phyloP scores from a whole-genome alignment of 2,329 filamentous ascomycete species.

The Neodidymelliopsis sp. region DNA sequence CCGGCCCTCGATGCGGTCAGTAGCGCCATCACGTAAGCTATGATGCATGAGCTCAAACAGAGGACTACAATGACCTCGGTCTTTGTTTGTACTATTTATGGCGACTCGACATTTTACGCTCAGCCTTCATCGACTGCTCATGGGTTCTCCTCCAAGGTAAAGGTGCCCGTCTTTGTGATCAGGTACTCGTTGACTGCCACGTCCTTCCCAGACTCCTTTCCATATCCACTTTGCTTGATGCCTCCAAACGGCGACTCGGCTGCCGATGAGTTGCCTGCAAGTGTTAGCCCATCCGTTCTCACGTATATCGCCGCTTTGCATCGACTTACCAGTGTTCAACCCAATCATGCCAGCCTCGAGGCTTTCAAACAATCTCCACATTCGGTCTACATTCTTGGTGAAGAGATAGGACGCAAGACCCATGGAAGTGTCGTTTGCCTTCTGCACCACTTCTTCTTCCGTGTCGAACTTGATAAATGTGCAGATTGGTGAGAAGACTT shows the following conservation, averaged over 20 bases:
- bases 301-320: not conserved
- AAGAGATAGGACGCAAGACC: conserved; percentile 73
- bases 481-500: conserved; percentile 71
- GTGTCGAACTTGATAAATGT: conserved; percentile 71
- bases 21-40: conserved; percentile 13
- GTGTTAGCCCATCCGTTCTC: conserved; percentile 10
- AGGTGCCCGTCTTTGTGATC: conserved; percentile 70
- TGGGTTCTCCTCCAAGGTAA: conserved; percentile 59
- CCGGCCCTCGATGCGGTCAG: conserved; percentile 3
- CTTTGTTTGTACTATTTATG: not conserved
- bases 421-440: conserved; percentile 69
- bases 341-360: conserved; percentile 75
- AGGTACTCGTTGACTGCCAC: conserved; percentile 69
- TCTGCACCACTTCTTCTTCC: conserved; percentile 68
- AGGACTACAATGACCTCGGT: not conserved
- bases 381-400: conserved; percentile 71
- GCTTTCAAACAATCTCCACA: conserved; percentile 71
- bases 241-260: conserved; percentile 73
- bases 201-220: conserved; percentile 72
- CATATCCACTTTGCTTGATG: conserved; percentile 72
- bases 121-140: not conserved
- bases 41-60: conserved; percentile 3
- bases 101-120: not conserved
- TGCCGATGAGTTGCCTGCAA: conserved; percentile 66
- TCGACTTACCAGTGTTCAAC: conserved; percentile 62